A percentile compares a stretch with the other conserved stretches of the same genome.
Conservation (phyloP, 2,329 filamentous ascomycete species). For the Decorospora gaudefroyi region DNA sequence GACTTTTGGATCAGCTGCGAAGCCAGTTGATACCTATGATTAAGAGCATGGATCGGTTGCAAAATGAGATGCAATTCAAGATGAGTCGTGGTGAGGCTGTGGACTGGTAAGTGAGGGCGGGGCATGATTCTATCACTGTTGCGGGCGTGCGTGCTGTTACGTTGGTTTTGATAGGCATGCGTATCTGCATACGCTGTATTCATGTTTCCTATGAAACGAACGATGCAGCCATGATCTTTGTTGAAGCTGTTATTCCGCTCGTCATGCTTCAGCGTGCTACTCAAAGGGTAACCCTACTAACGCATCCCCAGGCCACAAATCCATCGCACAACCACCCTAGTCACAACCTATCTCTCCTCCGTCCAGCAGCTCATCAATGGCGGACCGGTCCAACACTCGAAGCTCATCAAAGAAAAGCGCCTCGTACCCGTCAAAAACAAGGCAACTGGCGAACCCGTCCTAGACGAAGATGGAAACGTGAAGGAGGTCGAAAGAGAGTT, state of each 20-base stretch:
- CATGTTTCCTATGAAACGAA: background rate
- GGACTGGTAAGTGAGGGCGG: conserved; percentile 50
- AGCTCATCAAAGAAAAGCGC: conserved; percentile 15
- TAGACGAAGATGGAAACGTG: conserved; percentile 11
- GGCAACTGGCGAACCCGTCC: conserved; percentile 19
- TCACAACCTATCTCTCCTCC: conserved; percentile 24
- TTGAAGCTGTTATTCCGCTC: background rate
- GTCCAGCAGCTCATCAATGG: conserved; percentile 31
- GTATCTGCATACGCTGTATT: background rate
- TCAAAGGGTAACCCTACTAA: background rate
- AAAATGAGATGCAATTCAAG: conserved; percentile 27
- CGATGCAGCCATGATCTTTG: background rate
- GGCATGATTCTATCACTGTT: background rate
- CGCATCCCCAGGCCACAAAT: conserved; percentile 21
- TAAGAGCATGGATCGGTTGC: conserved; percentile 29
- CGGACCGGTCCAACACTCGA: conserved; percentile 16
- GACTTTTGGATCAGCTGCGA: conserved; percentile 30
- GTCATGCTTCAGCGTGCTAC: background rate
- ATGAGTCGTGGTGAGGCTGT: conserved; percentile 22
- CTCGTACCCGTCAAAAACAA: conserved; percentile 17
- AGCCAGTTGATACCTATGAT: conserved; percentile 35
- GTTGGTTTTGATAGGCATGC: background rate
- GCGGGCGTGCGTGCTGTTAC: background rate
- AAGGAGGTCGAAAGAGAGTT: conserved; percentile 14
- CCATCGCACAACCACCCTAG: conserved; percentile 21